Evolutionary conservation across 805 yeast species (phyloP).

Genomic region (Starmerella sp.): DNA sequence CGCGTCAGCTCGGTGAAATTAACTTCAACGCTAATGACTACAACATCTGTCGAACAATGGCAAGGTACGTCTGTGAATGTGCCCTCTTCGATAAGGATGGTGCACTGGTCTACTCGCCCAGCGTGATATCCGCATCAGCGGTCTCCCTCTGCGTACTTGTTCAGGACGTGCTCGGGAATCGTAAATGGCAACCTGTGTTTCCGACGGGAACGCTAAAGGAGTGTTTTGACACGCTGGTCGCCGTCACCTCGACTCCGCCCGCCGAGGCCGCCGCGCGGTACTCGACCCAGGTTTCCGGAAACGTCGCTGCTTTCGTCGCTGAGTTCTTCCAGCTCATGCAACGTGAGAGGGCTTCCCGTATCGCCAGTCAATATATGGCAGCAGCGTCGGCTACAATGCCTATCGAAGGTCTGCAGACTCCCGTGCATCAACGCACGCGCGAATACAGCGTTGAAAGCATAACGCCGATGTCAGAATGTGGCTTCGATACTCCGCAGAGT

Average conservation of each 20-base stretch:
- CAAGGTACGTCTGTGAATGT: conserved; percentile 29
- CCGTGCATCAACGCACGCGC: neutral
- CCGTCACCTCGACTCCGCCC: conserved; percentile 20
- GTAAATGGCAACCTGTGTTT: conserved; percentile 15
- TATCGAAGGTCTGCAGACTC: neutral
- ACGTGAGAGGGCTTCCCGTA: neutral
- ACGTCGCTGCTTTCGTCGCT: conserved; percentile 5
- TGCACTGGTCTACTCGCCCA: conserved; percentile 24
- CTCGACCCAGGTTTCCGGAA: conserved; percentile 5
- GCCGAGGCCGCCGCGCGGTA: conserved; percentile 13
- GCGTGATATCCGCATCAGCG: conserved; percentile 30
- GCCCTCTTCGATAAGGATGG: conserved; percentile 28
- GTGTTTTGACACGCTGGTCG: conserved; percentile 24
- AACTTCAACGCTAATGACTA: conserved; percentile 16
- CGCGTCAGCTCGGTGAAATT: conserved; percentile 10
- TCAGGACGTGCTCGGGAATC: conserved; percentile 18
- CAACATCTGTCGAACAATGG: conserved; percentile 18
- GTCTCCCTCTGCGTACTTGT: conserved; percentile 27
- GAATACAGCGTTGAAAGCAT: neutral
- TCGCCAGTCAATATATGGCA: neutral
- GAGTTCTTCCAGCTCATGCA: conserved; percentile 10
- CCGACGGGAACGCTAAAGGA: conserved; percentile 15
- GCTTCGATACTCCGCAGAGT: neutral
- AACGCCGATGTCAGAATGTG: neutral
- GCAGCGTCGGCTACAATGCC: neutral